phyloP scores from a whole-genome alignment of 495 filamentous ascomycete species.

The Neurospora pannonica region DNA sequence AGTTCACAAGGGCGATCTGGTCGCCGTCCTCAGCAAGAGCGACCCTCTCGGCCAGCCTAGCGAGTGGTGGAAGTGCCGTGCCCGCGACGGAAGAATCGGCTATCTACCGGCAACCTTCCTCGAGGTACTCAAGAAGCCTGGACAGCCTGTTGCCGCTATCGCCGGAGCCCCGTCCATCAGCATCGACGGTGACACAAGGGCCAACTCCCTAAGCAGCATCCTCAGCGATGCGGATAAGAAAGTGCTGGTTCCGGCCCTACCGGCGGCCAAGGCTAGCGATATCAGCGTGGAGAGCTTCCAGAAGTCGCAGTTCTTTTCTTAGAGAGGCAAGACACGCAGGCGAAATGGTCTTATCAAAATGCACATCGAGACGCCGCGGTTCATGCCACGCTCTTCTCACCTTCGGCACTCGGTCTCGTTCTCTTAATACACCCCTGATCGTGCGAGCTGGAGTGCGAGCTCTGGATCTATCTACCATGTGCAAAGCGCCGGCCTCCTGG shows the following conservation, averaged over 20 bases:
- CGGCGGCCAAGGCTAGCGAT: slow-evolving; percentile 52
- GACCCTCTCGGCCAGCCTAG: slow-evolving; percentile 86
- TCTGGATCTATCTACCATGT: not conserved
- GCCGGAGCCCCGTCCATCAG: slow-evolving; percentile 48
- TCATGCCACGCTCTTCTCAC: not conserved
- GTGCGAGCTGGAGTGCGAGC: not conserved
- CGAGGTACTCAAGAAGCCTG: slow-evolving; percentile 61
- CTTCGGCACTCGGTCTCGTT: not conserved
- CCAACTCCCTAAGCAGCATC: slow-evolving; percentile 38
- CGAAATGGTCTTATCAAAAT: not conserved
- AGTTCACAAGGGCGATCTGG: slow-evolving; percentile 91
- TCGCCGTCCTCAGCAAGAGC: slow-evolving; percentile 85
- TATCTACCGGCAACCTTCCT: slow-evolving; percentile 88
- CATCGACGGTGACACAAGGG: slow-evolving; percentile 20
- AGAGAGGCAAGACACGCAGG: slow-evolving; percentile 7
- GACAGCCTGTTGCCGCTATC: slow-evolving; percentile 34
- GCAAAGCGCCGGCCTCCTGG: not conserved
- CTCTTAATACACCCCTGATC: not conserved
- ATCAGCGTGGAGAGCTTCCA: slow-evolving; percentile 81
- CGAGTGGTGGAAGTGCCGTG: slow-evolving; percentile 96
- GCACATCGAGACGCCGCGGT: not conserved
- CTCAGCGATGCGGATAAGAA: slow-evolving; percentile 21
- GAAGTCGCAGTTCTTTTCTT: slow-evolving; percentile 80
- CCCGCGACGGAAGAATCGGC: slow-evolving; percentile 82
- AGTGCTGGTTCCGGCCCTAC: slow-evolving; percentile 33